These are phyloP conservation scores for Fusarium sp. DNA, from an alignment of 2,329 filamentous ascomycete genomes.

Conservation along the genomic window DNA sequence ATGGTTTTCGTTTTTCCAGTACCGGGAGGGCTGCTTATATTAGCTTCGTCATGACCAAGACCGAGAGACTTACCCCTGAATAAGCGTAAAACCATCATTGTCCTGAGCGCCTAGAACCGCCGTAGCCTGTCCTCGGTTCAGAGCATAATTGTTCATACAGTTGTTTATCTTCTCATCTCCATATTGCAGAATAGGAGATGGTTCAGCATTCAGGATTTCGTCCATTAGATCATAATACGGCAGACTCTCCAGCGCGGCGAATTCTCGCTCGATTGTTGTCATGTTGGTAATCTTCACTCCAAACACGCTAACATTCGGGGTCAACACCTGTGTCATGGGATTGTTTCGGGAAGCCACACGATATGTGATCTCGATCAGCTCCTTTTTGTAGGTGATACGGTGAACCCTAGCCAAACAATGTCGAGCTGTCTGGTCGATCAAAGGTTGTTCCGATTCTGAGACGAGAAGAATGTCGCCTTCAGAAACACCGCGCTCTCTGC, in stretches of 20 bases:
- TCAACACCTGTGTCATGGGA: slow-evolving; percentile 69
- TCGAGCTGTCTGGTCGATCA: slow-evolving; percentile 70
- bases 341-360: slow-evolving; percentile 77
- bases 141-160: slow-evolving; percentile 78
- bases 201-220: slow-evolving; percentile 88
- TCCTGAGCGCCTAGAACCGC: slow-evolving; percentile 92
- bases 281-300: slow-evolving; percentile 91
- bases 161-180: slow-evolving; percentile 75
- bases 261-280: slow-evolving; percentile 94
- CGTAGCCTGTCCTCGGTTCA: slow-evolving; percentile 90
- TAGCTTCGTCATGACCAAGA: slow-evolving; percentile 36
- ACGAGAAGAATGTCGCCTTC: slow-evolving; percentile 92
- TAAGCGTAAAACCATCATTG: slow-evolving; percentile 96
- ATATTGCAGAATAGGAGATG: slow-evolving; percentile 87
- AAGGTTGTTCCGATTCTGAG: slow-evolving; percentile 77
- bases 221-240: slow-evolving; percentile 97
- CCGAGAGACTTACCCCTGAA: slow-evolving; percentile 75
- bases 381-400: slow-evolving; percentile 82
- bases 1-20: slow-evolving; percentile 99
- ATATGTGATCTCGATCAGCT: slow-evolving; percentile 84
- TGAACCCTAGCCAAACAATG: slow-evolving; percentile 90
- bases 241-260: slow-evolving; percentile 87
- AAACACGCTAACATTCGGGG: slow-evolving; percentile 74
- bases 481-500: slow-evolving; percentile 75
- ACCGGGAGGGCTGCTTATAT: slow-evolving; percentile 77